Evolutionary conservation across 192 early-diverging fungal species (phyloP).

Genomic region (Rhizoclosmatium globosum): DNA sequence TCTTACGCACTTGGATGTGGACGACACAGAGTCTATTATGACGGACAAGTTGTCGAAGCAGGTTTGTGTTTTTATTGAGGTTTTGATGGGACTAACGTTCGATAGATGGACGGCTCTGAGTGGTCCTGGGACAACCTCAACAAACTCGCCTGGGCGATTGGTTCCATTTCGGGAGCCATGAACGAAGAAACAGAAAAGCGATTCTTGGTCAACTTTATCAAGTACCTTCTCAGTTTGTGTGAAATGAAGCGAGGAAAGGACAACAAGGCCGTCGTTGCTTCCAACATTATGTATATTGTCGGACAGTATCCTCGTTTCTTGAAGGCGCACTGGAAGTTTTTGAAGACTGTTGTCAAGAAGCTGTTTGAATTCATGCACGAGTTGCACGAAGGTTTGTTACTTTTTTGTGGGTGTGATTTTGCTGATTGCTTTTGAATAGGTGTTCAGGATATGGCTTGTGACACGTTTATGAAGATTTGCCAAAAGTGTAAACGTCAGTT

Average conservation of each 20-base stretch:
- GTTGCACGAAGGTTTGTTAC: constrained; percentile 80
- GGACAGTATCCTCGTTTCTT: constrained; percentile 99
- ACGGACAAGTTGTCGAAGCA: constrained; percentile 89
- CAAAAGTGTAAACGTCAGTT: constrained; percentile 98
- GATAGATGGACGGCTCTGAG: constrained; percentile 90
- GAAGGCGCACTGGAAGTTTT: constrained; percentile 99
- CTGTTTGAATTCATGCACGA: constrained; percentile 99
- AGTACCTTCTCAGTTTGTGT: constrained; percentile 93
- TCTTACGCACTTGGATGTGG: constrained; percentile 94
- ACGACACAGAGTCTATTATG: constrained; percentile 97
- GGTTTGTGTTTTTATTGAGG: constrained; percentile 49
- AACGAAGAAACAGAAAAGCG: constrained; percentile 95
- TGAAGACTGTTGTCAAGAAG: constrained; percentile 99
- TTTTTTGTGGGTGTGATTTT: not conserved
- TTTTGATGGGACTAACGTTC: constrained; percentile 26
- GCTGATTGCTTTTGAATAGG: constrained; percentile 48
- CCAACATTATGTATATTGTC: constrained; percentile 99
- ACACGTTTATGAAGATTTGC: constrained; percentile 99
- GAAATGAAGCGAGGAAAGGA: constrained; percentile 99
- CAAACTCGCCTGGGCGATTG: constrained; percentile 99
- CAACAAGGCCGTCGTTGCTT: constrained; percentile 99
- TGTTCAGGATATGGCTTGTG: constrained; percentile 99
- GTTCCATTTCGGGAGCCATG: constrained; percentile 98
- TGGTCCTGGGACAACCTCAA: constrained; percentile 99
- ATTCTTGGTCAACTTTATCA: constrained; percentile 98